Evolutionary conservation across 108 stramenopile genomes (phyloP), one percentile per base, ranked within the genome.

Genomic region (Fistulifera pelliculosa): DNA sequence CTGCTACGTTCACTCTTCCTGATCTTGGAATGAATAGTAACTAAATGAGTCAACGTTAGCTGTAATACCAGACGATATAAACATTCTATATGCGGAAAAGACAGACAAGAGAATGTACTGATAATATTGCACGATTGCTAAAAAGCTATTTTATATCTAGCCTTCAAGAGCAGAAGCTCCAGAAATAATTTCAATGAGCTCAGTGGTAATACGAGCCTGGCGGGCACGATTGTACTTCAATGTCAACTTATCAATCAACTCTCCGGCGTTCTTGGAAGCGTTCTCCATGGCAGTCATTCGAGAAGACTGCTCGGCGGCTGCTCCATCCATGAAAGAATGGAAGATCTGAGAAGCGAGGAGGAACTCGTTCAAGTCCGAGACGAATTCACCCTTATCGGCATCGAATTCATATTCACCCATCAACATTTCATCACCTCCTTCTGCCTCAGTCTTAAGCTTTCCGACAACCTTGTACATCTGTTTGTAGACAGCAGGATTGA

Each of bases 211-310:
- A 65, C 97, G 85, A 56, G 98, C 91, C 90, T 99, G 99, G 75
- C 99, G 94, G 44, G 98, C 99, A 74, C 98, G 92, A 73, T 99
- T 99, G 85, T 98, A 99, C 67, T 73, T 71, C 52, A 99, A 85
- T 21, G 95, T 96, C 71, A 99, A 94, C 23, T 77, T 73, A 62
- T 96, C 96, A 72, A 98, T 96, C 94, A 99, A 81, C 61, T 98
- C 98, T 21, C 80, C 80, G 22, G 96, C 98, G 64, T 99, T 99
- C 93, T 97, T 95, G 64, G 95, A 90, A 15, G 99, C 99, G 69
- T 99, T 99, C 80, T 99, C 99, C 99, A 99, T 99, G 56, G 99
- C 99, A 63, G 95, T 95, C 97, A 99, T 99, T 54, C 99, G 94
- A 56, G 96, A 90, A 1, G 93, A 83, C 74, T 98, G 96, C 77